phyloP scores from a whole-genome alignment of 2,329 filamentous ascomycete genomes.

The Graphilbum fragrans region DNA sequence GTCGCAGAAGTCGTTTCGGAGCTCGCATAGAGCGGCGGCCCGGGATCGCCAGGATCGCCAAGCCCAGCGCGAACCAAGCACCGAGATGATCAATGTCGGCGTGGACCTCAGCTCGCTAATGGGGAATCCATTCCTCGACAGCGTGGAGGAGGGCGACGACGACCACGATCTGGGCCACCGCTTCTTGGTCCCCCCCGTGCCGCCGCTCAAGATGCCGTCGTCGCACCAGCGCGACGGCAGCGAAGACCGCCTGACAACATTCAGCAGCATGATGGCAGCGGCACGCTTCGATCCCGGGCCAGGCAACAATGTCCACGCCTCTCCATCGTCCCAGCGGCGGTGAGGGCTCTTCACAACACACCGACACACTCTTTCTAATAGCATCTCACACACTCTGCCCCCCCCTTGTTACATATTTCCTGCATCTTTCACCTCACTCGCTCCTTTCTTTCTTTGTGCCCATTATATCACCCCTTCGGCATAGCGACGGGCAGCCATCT shows the following conservation, averaged over 20 bases:
- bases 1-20: background rate
- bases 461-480: background rate
- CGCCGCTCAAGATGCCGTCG: background rate
- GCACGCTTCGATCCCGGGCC: constrained; percentile 29
- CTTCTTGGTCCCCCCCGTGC: background rate
- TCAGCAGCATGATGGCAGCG: constrained; percentile 40
- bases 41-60: background rate
- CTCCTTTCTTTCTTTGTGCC: background rate
- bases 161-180: background rate
- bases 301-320: constrained; percentile 14
- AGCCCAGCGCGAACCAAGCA: constrained; percentile 27
- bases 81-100: constrained; percentile 40
- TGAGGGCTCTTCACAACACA: too few species aligned
- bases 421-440: background rate
- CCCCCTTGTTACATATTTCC: background rate
- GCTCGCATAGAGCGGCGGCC: background rate
- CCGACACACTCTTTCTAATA: background rate
- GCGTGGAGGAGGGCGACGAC: background rate
- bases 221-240: constrained; percentile 5
- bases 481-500: too few species aligned
- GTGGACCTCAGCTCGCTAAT: constrained; percentile 32
- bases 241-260: constrained; percentile 28
- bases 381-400: background rate
- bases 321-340: constrained; percentile 3
- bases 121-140: too few species aligned